Evolutionary conservation across 495 filamentous ascomycete genomes (phyloP).

Genomic region (Penicillium diatomitis): DNA sequence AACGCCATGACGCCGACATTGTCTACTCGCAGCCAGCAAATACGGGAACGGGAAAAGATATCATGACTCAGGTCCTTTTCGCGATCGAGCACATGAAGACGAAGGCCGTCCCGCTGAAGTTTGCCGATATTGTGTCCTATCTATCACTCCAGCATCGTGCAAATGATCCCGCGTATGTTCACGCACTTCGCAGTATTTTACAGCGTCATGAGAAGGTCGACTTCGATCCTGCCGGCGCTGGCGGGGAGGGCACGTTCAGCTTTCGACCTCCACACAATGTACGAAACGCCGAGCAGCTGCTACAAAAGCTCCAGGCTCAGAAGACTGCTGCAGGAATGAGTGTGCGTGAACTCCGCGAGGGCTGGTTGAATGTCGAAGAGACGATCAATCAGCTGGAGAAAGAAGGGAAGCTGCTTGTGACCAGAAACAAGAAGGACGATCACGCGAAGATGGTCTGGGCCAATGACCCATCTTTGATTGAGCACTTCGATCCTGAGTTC

Average conservation of each 20-base stretch:
- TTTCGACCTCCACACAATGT: conserved; percentile 78
- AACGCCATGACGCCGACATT: conserved; percentile 47
- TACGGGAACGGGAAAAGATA: conserved; percentile 67
- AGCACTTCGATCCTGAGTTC: conserved; percentile 75
- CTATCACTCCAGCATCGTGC: conserved; percentile 53
- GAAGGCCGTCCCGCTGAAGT: conserved; percentile 61
- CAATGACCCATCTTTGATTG: conserved; percentile 68
- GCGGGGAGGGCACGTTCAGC: conserved; percentile 57
- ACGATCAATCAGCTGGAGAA: conserved; percentile 69
- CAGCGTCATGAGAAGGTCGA: conserved; percentile 57
- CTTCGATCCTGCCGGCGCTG: conserved; percentile 51
- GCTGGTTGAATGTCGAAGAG: conserved; percentile 76
- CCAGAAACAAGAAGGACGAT: conserved; percentile 88
- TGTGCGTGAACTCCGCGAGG: conserved; percentile 87
- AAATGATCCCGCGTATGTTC: conserved; percentile 36
- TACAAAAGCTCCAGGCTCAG: conserved; percentile 70
- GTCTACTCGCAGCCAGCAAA: conserved; percentile 71
- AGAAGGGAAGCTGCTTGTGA: conserved; percentile 71
- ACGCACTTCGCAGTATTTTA: conserved; percentile 35
- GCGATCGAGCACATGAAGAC: conserved; percentile 76
- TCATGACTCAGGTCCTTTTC: conserved; percentile 77
- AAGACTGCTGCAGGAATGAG: conserved; percentile 69
- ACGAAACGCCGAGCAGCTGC: conserved; percentile 59
- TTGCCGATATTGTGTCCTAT: conserved; percentile 66
- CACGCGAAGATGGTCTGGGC: conserved; percentile 78